These are phyloP conservation scores for Candida multigemmis DNA, from an alignment of 805 yeast genomes.

Conservation along the genomic window DNA sequence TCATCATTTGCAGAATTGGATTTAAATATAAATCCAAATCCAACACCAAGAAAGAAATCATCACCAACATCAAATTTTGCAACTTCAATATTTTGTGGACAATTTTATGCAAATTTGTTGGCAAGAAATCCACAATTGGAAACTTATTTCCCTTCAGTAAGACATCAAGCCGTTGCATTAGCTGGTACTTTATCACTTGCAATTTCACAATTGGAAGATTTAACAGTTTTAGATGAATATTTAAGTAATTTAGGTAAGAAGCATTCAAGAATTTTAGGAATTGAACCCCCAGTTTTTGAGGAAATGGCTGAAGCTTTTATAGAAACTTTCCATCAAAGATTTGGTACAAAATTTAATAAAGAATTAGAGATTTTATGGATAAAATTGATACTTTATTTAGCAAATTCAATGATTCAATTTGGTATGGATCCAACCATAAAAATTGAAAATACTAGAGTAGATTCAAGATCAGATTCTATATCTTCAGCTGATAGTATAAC, in stretches of 20 bases:
- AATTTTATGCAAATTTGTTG: conserved; percentile 63
- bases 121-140: conserved; percentile 54
- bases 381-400: conserved; percentile 56
- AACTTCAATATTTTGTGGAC: conserved; percentile 59
- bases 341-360: conserved; percentile 40
- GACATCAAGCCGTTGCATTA: conserved; percentile 72
- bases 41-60: conserved; percentile 5
- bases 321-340: conserved; percentile 60
- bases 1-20: conserved; percentile 1
- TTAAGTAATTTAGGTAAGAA: conserved; percentile 59
- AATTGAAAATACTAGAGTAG: conserved; percentile 5
- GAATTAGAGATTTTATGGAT: conserved; percentile 68
- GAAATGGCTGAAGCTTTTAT: conserved; percentile 67
- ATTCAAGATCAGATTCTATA: conserved; percentile 1
- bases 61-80: conserved; percentile 15
- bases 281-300: conserved; percentile 59
- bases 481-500: background rate
- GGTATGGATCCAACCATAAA: conserved; percentile 42
- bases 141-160: conserved; percentile 60
- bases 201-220: conserved; percentile 52
- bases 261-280: conserved; percentile 67
- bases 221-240: conserved; percentile 48
- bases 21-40: conserved; percentile 8
- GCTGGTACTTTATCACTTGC: conserved; percentile 71
- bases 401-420: conserved; percentile 57